Conservation (phyloP, 495 filamentous ascomycete genomes). For the Xanthoparmelia taractica region DNA sequence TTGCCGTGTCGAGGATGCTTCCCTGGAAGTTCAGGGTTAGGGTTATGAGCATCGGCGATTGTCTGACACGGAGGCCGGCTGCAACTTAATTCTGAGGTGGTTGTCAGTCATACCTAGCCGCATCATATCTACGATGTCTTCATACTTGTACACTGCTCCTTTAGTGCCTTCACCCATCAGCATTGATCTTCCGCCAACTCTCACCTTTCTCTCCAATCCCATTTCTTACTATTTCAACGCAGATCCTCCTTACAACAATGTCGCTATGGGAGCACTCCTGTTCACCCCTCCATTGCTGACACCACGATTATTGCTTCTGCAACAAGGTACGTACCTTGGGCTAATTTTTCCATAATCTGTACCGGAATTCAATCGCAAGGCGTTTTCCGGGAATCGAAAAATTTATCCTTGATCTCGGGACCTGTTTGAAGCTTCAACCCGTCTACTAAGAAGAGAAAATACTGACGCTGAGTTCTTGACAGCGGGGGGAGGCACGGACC, state of each 20-base stretch:
- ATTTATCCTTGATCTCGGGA: neutral
- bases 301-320: neutral
- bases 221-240: constrained; percentile 11
- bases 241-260: constrained; percentile 5
- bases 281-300: neutral
- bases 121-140: neutral
- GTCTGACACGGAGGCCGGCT: too few species aligned
- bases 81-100: too few species aligned
- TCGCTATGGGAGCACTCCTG: neutral
- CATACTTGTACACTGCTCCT: neutral
- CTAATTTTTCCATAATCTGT: neutral
- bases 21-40: neutral
- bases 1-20: neutral
- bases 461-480: neutral
- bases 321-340: neutral
- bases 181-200: neutral
- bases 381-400: neutral
- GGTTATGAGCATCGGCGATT: neutral
- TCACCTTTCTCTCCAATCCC: constrained; percentile 9
- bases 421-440: neutral
- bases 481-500: constrained; percentile 7
- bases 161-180: neutral
- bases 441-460: neutral
- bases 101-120: too few species aligned
- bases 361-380: neutral